Conservation (phyloP, 345 rosid genomes). For the Sonneratia caseolaris region DNA sequence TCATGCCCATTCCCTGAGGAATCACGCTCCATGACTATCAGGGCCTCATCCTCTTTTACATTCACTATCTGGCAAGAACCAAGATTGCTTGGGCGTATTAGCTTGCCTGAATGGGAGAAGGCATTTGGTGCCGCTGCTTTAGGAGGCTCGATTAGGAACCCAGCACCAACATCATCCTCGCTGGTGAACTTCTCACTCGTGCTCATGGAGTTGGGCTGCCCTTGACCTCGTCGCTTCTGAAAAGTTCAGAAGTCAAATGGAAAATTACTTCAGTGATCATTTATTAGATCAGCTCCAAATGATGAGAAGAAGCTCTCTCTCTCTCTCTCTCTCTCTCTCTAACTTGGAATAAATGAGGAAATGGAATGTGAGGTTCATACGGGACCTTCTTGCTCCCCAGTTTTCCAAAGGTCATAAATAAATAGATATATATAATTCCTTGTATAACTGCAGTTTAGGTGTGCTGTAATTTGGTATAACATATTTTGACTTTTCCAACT, state of each 20-base stretch:
- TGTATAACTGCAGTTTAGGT: background rate
- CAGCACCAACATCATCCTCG: background rate
- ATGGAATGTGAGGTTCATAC: too few species aligned
- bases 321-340: background rate
- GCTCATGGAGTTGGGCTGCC: conserved; percentile 27
- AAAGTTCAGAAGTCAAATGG: background rate
- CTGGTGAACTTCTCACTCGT: conserved; percentile 13
- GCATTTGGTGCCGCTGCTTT: conserved; percentile 24
- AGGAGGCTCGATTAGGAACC: conserved; percentile 8
- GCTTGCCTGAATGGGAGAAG: conserved; percentile 24
- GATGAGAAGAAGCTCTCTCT: too few species aligned
- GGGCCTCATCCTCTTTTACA: conserved; percentile 22
- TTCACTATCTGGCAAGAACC: conserved; percentile 23
- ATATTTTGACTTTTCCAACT: background rate
- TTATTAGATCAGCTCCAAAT: background rate
- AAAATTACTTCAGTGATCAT: background rate
- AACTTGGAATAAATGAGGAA: too few species aligned
- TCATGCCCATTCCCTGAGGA: conserved; percentile 21
- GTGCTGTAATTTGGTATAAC: background rate
- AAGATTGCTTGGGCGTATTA: conserved; percentile 12
- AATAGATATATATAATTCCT: background rate
- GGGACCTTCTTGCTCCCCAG: too few species aligned
- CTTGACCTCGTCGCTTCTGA: conserved; percentile 30
- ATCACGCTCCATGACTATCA: conserved; percentile 15
- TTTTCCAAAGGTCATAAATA: background rate